Evolutionary conservation across 805 yeast genomes (phyloP).

Genomic region (Hanseniaspora singularis): DNA sequence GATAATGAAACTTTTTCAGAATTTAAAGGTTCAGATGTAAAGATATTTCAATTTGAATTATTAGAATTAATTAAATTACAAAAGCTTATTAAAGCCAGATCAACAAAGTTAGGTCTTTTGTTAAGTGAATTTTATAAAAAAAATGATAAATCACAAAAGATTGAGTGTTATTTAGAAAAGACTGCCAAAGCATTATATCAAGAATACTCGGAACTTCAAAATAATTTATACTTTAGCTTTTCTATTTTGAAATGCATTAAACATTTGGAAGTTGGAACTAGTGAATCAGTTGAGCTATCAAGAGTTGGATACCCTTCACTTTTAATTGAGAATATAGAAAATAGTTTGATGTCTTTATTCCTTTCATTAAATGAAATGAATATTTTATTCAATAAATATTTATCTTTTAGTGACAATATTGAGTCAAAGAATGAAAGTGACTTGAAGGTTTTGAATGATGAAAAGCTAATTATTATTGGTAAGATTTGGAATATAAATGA

Average conservation of each 20-base stretch:
- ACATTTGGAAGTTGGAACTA: constrained; percentile 26
- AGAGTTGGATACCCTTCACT: constrained; percentile 43
- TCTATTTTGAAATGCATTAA: constrained; percentile 20
- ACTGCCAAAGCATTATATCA: constrained; percentile 18
- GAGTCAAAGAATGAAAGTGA: not conserved
- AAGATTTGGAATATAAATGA: constrained; percentile 63
- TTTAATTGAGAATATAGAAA: constrained; percentile 39
- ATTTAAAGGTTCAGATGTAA: not conserved
- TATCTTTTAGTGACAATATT: not conserved
- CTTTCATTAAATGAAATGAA: not conserved
- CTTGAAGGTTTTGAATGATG: constrained; percentile 16
- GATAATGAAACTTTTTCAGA: not conserved
- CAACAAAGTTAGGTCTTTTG: constrained; percentile 47
- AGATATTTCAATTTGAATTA: constrained; percentile 10
- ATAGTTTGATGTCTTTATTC: constrained; percentile 13
- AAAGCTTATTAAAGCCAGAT: constrained; percentile 55
- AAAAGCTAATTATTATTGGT: constrained; percentile 50
- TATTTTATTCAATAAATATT: constrained; percentile 10
- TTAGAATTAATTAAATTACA: constrained; percentile 49
- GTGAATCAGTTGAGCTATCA: constrained; percentile 37
- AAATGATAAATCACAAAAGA: not conserved
- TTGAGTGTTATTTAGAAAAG: constrained; percentile 1
- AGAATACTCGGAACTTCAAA: constrained; percentile 25
- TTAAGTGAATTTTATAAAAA: constrained; percentile 10
- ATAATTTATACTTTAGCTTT: constrained; percentile 14